Percentiles rank a stretch among this genome's conserved stretches.
phyloP scores from a whole-genome alignment of 2,329 filamentous ascomycete genomes.

The Colletotrichum karsti region DNA sequence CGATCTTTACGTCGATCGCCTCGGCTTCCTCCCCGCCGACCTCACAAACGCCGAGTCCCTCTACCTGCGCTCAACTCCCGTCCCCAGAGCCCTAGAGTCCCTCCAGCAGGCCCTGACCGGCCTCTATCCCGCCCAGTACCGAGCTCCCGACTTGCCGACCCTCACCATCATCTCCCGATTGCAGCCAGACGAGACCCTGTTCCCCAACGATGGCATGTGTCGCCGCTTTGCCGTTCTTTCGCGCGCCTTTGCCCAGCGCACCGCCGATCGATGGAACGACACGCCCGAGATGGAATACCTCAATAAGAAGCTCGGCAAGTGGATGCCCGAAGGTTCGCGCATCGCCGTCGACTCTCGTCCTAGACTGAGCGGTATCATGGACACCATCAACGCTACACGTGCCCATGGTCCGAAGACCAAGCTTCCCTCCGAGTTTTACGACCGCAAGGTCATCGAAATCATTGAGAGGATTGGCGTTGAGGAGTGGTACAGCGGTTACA shows the following conservation, averaged over 20 bases:
- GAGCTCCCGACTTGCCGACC: slow-evolving; percentile 58
- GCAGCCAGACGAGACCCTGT: slow-evolving; percentile 78
- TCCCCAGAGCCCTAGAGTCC: slow-evolving; percentile 80
- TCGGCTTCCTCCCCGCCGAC: slow-evolving; percentile 72
- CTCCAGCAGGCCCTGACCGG: slow-evolving; percentile 80
- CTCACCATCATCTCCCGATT: slow-evolving; percentile 73
- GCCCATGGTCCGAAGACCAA: slow-evolving; percentile 84
- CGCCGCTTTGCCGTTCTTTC: slow-evolving; percentile 75
- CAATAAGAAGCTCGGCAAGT: slow-evolving; percentile 79
- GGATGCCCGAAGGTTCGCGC: slow-evolving; percentile 78
- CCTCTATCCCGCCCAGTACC: slow-evolving; percentile 70
- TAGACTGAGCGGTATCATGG: slow-evolving; percentile 88
- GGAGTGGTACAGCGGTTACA: slow-evolving; percentile 92
- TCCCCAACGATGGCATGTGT: slow-evolving; percentile 79
- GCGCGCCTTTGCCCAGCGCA: slow-evolving; percentile 75
- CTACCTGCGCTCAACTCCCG: slow-evolving; percentile 78
- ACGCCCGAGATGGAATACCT: slow-evolving; percentile 86
- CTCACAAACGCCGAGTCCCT: slow-evolving; percentile 64
- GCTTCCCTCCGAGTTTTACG: slow-evolving; percentile 88
- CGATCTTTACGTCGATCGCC: slow-evolving; percentile 77
- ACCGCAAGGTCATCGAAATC: slow-evolving; percentile 73
- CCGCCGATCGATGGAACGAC: slow-evolving; percentile 78
- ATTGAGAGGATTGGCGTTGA: slow-evolving; percentile 82
- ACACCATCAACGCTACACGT: slow-evolving; percentile 88
- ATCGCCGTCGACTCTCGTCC: slow-evolving; percentile 88